A percentile compares a stretch with the other conserved stretches of the same genome.
Conservation (phyloP, 2,329 filamentous ascomycete species). For the Mycosphaerella sp. region DNA sequence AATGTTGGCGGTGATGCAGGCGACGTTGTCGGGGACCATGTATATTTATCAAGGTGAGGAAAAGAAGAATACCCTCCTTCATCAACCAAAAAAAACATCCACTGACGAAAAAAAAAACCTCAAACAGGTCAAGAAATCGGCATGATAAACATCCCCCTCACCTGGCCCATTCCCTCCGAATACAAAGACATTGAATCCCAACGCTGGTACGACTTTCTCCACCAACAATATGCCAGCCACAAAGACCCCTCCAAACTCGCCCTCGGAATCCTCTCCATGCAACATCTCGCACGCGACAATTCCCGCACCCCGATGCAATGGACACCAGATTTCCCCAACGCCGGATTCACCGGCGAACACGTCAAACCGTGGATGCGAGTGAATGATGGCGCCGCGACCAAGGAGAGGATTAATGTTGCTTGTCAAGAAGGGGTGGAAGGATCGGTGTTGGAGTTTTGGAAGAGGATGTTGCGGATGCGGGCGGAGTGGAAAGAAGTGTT, state of each 20-base stretch:
- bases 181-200: constrained; percentile 50
- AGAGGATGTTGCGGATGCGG: constrained; percentile 27
- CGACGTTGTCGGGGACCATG: constrained; percentile 38
- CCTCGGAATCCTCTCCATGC: background rate
- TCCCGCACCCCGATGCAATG: constrained; percentile 62
- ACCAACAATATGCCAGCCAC: constrained; percentile 20
- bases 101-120: background rate
- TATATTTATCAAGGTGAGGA: constrained; percentile 53
- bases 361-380: constrained; percentile 17
- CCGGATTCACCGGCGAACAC: constrained; percentile 50
- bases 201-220: constrained; percentile 43
- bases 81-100: too few relatives aligned
- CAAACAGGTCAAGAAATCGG: constrained; percentile 54
- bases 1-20: constrained; percentile 39
- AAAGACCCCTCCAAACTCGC: constrained; percentile 14
- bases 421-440: constrained; percentile 46
- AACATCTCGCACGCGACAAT: constrained; percentile 32
- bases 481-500: constrained; percentile 20
- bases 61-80: too few relatives aligned
- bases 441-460: constrained; percentile 54
- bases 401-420: constrained; percentile 8
- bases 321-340: constrained; percentile 43
- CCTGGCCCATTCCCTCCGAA: constrained; percentile 38
- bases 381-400: background rate
- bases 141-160: constrained; percentile 45